A percentile compares a stretch with the other conserved stretches of the same genome.
phyloP scores from a whole-genome alignment of 2,329 filamentous ascomycete genomes.

The Pestalotiopsis sp. region DNA sequence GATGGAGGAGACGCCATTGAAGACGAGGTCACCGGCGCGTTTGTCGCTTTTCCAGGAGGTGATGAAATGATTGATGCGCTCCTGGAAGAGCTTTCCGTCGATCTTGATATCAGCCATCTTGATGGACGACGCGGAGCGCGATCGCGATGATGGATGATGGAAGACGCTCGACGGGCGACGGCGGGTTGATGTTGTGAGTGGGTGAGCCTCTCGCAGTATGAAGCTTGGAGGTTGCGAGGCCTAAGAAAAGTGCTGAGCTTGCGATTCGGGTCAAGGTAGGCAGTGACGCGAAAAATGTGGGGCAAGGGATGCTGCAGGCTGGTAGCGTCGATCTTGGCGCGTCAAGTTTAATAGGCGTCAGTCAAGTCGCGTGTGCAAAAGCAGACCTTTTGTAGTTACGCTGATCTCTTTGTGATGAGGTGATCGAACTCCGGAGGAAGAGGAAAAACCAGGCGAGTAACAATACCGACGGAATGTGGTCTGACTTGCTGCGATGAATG shows the following conservation, averaged over 20 bases:
- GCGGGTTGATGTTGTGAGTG: not conserved
- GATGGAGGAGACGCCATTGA: constrained; percentile 85
- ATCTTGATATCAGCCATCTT: constrained; percentile 86
- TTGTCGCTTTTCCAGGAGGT: constrained; percentile 97
- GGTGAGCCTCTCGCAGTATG: not conserved
- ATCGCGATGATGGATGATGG: constrained; percentile 12
- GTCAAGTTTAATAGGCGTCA: constrained; percentile 10
- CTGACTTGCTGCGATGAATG: too few relatives aligned
- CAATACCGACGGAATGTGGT: too few relatives aligned
- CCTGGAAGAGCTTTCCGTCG: constrained; percentile 91
- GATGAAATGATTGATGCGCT: constrained; percentile 84
- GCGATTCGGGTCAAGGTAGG: not conserved
- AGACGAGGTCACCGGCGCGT: constrained; percentile 81
- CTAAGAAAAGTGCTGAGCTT: constrained; percentile 12
- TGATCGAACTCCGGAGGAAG: too few relatives aligned
- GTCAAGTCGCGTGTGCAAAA: not conserved
- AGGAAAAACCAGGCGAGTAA: too few relatives aligned
- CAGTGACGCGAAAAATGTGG: constrained; percentile 13
- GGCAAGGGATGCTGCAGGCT: not conserved
- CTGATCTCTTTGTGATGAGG: too few relatives aligned
- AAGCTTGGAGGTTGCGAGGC: not conserved
- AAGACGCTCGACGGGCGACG: not conserved
- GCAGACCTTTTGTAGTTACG: not conserved
- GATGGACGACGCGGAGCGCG: constrained; percentile 22
- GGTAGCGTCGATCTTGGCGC: constrained; percentile 4